Evolutionary conservation across 208 protist genomes (phyloP).

Genomic region (Naegleria fowleri): DNA sequence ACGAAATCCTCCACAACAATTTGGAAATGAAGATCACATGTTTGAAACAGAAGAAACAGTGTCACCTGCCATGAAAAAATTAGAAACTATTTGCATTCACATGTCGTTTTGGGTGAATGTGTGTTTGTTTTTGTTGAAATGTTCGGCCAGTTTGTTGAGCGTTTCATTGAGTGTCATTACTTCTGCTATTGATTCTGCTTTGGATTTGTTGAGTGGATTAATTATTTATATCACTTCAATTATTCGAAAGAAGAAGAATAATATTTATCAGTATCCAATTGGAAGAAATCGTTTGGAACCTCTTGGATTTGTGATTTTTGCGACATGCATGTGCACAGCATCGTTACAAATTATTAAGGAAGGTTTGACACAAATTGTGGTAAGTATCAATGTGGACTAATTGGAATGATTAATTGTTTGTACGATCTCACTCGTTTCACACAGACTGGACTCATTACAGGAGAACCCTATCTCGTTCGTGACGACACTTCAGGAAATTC

Average conservation of each 20-base stretch:
- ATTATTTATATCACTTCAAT: slow-evolving; percentile 7
- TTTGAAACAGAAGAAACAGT: not conserved
- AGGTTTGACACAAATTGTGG: not conserved
- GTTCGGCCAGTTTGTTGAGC: not conserved
- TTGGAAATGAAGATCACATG: not conserved
- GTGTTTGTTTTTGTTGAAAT: not conserved
- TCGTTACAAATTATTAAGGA: slow-evolving; percentile 25
- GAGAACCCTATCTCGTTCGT: not conserved
- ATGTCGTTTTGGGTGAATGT: slow-evolving; percentile 5
- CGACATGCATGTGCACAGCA: slow-evolving; percentile 15
- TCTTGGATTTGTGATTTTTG: slow-evolving; percentile 30
- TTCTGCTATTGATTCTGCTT: not conserved
- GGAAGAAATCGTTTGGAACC: slow-evolving; percentile 28
- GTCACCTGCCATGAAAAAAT: not conserved
- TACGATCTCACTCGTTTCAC: too few species aligned
- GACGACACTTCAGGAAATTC: not conserved
- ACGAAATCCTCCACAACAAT: too few species aligned
- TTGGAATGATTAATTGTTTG: too few species aligned
- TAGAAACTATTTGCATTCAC: not conserved
- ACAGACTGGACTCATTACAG: not conserved
- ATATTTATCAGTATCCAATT: slow-evolving; percentile 29
- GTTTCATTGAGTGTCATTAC: not conserved
- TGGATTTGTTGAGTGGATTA: slow-evolving; percentile 15
- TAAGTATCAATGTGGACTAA: too few species aligned
- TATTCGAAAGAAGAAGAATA: not conserved